A percentile compares a stretch with the other conserved stretches of the same genome.
phyloP scores from a whole-genome alignment of 2,329 filamentous ascomycete genomes.

The Bipolaris bicolor region DNA sequence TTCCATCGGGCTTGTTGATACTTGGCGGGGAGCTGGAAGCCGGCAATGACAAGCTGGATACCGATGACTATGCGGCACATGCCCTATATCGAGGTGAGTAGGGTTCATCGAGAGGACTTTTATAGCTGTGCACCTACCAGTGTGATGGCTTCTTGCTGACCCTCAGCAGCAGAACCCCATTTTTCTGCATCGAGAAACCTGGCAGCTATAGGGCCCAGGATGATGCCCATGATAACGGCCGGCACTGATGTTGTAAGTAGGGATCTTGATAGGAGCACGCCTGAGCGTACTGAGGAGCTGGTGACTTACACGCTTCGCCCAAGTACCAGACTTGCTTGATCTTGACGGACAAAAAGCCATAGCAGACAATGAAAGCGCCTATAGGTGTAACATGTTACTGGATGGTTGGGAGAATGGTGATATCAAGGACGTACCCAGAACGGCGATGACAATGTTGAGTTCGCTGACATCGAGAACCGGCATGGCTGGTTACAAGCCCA shows the following conservation, averaged over 20 bases:
- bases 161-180: conserved; percentile 46
- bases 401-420: background rate
- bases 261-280: background rate
- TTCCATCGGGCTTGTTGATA: conserved; percentile 59
- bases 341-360: conserved; percentile 59
- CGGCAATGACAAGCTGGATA: conserved; percentile 67
- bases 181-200: conserved; percentile 58
- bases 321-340: conserved; percentile 62
- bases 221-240: conserved; percentile 60
- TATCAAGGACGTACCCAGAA: conserved; percentile 49
- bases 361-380: conserved; percentile 58
- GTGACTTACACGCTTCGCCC: conserved; percentile 58
- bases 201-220: conserved; percentile 61
- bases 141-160: conserved; percentile 49
- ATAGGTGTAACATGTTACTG: background rate
- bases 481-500: conserved; percentile 46
- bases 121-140: conserved; percentile 40
- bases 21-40: conserved; percentile 65
- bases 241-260: conserved; percentile 21
- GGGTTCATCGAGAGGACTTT: background rate
- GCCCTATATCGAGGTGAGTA: conserved; percentile 40
- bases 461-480: conserved; percentile 58
- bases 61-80: conserved; percentile 66
- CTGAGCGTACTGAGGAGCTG: background rate
- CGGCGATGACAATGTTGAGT: conserved; percentile 59